Conservation (phyloP, 306 rosid genomes). For the Delonix regia region DNA sequence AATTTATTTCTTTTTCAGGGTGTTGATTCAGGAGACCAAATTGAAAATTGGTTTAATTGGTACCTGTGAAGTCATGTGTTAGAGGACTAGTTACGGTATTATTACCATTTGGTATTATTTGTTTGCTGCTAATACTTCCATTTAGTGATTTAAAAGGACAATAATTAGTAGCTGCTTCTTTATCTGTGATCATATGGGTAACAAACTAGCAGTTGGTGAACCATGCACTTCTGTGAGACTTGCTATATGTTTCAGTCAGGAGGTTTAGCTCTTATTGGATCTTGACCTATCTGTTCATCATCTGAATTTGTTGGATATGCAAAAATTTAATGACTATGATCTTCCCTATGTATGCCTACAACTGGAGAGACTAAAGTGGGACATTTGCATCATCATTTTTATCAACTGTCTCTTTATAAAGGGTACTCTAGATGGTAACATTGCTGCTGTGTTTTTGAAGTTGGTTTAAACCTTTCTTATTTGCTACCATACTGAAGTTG, state of each 20-base stretch:
- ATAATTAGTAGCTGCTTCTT: slow-evolving; percentile 2
- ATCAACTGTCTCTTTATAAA: slow-evolving; percentile 6
- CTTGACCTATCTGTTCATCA: neutral
- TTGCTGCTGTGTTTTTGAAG: slow-evolving; percentile 18
- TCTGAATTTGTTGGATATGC: slow-evolving; percentile 20
- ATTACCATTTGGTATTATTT: neutral
- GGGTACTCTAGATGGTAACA: slow-evolving; percentile 28
- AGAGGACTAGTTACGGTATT: slow-evolving; percentile 1
- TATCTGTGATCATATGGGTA: neutral
- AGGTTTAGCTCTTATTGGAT: slow-evolving; percentile 26
- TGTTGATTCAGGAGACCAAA: neutral
- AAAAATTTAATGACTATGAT: neutral
- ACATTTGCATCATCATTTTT: neutral
- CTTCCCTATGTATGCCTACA: neutral
- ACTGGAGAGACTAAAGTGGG: neutral
- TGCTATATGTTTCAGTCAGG: neutral
- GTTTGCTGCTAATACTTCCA: neutral
- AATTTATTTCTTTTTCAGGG: neutral
- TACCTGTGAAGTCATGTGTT: neutral
- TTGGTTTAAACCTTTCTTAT: slow-evolving; percentile 1
- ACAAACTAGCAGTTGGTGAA: slow-evolving; percentile 20
- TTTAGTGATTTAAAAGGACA: slow-evolving; percentile 9
- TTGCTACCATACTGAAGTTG: slow-evolving; percentile 9
- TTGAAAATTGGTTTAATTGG: neutral
- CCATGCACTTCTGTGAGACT: slow-evolving; percentile 8